A percentile compares a stretch with the other conserved stretches of the same genome.
Conservation (phyloP, 805 yeast species). For the Wickerhamomyces subpelliculosus region DNA sequence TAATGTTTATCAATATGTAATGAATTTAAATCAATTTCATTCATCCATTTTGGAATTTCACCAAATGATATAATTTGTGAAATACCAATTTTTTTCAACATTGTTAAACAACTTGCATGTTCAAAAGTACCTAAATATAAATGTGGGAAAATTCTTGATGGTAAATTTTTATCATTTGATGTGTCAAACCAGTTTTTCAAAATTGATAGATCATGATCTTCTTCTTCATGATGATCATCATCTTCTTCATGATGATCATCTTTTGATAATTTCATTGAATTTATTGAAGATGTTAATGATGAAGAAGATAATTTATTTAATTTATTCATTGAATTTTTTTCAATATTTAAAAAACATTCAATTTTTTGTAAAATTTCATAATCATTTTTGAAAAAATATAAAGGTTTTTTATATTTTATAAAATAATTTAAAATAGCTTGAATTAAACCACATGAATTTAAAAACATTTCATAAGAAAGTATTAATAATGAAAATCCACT, state of each 20-base stretch:
- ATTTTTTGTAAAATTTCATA: background rate
- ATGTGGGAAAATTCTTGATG: constrained; percentile 72
- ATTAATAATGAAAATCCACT: background rate
- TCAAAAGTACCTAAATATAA: constrained; percentile 71
- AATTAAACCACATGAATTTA: background rate
- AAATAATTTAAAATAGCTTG: background rate
- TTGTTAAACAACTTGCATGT: constrained; percentile 65
- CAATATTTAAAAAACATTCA: background rate
- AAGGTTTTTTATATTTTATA: background rate
- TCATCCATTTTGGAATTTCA: constrained; percentile 56
- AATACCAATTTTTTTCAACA: constrained; percentile 57
- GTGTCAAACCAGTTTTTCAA: background rate
- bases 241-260: background rate
- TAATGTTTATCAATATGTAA: background rate
- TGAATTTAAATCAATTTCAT: background rate
- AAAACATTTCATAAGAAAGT: background rate
- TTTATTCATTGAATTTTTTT: too few species aligned
- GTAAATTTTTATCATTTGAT: constrained; percentile 29
- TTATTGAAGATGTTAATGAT: background rate
- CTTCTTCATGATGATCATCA: background rate
- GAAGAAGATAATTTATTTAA: too few species aligned
- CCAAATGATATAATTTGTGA: constrained; percentile 74
- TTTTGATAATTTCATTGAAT: background rate
- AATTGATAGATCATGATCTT: background rate
- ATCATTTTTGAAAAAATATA: background rate